Conservation (phyloP, 129 eudicot species). For the Glebionis coronaria region DNA sequence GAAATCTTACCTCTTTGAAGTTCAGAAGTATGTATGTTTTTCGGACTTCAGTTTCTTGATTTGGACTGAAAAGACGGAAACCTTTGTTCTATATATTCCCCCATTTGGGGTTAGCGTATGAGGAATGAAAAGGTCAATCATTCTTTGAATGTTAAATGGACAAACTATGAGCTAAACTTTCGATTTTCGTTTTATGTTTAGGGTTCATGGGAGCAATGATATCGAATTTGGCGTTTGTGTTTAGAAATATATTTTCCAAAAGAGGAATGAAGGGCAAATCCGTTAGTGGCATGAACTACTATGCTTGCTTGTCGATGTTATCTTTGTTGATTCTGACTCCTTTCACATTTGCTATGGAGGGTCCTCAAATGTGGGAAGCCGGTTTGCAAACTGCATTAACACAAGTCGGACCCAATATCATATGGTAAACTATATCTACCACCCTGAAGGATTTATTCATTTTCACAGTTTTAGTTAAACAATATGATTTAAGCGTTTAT, state of each 20-base stretch:
- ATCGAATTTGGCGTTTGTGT: slow-evolving; percentile 60
- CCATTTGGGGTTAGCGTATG: too few species aligned
- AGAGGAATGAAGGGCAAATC: slow-evolving; percentile 71
- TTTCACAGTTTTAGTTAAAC: background rate
- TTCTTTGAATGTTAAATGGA: too few species aligned
- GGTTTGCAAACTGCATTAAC: slow-evolving; percentile 55
- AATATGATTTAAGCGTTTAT: too few species aligned
- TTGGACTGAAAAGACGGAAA: too few species aligned
- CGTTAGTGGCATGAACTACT: slow-evolving; percentile 73
- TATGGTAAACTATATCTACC: slow-evolving; percentile 46
- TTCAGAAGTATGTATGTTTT: background rate
- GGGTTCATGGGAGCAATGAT: slow-evolving; percentile 74
- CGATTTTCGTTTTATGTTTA: slow-evolving; percentile 18
- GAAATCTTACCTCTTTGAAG: background rate
- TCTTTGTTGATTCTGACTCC: slow-evolving; percentile 57
- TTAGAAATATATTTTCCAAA: slow-evolving; percentile 59
- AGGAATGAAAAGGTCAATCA: too few species aligned
- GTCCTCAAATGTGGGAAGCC: slow-evolving; percentile 61
- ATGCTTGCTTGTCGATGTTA: slow-evolving; percentile 55
- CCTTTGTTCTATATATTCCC: too few species aligned
- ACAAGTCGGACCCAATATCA: slow-evolving; percentile 51
- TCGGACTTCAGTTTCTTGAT: too few species aligned
- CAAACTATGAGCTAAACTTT: too few species aligned
- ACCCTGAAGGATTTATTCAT: background rate
- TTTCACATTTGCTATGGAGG: slow-evolving; percentile 64